Conservation (phyloP, 805 yeast genomes). For the Candida odintsovae region DNA sequence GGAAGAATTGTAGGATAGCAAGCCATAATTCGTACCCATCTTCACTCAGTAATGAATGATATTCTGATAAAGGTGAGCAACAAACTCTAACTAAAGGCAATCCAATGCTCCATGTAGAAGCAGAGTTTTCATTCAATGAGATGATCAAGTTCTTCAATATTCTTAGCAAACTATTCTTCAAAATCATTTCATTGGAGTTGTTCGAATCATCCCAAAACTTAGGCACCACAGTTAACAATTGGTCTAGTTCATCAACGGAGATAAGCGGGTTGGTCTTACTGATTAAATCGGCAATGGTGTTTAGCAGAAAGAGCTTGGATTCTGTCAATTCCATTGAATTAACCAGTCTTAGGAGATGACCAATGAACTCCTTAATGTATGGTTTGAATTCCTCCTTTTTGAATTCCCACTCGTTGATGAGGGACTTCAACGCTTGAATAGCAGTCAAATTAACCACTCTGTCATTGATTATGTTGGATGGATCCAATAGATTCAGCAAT, state of each 20-base stretch:
- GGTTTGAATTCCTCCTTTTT: slow-evolving; percentile 62
- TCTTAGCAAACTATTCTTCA: slow-evolving; percentile 47
- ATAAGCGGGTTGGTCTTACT: slow-evolving; percentile 62
- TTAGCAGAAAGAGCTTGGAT: slow-evolving; percentile 67
- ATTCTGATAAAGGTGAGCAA: slow-evolving; percentile 55
- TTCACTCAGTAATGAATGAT: slow-evolving; percentile 58
- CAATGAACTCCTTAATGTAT: slow-evolving; percentile 48
- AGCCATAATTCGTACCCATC: slow-evolving; percentile 87
- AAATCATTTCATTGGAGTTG: slow-evolving; percentile 36
- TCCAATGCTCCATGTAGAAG: slow-evolving; percentile 46
- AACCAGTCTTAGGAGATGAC: slow-evolving; percentile 44
- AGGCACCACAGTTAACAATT: slow-evolving; percentile 58
- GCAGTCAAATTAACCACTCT: slow-evolving; percentile 77
- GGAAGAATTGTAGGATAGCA: slow-evolving; percentile 58
- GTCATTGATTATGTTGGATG: slow-evolving; percentile 50
- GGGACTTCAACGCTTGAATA: slow-evolving; percentile 57
- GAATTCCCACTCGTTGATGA: slow-evolving; percentile 87
- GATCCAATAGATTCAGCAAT: slow-evolving; percentile 42
- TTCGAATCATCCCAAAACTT: slow-evolving; percentile 64
- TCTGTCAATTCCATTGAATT: slow-evolving; percentile 55
- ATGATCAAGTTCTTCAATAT: slow-evolving; percentile 49
- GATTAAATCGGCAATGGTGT: slow-evolving; percentile 58
- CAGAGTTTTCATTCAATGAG: slow-evolving; percentile 49
- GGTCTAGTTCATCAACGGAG: slow-evolving; percentile 42
- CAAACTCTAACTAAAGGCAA: slow-evolving; percentile 58